Base-by-base conservation (phyloP, 371 early-diverging fungal genomes). In the Syncephalastrum racemosum region DNA sequence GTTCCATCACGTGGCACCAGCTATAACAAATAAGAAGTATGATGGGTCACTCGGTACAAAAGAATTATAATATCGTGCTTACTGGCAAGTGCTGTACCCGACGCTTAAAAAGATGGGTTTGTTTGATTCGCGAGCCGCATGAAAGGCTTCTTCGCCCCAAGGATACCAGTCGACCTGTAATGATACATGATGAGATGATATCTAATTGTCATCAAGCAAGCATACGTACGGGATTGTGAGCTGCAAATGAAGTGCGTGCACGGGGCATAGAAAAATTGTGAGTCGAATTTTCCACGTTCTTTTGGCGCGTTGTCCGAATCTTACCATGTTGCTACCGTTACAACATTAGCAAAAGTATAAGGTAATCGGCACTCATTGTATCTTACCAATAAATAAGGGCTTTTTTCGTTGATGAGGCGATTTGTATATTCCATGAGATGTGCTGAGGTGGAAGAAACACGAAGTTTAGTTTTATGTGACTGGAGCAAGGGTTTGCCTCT, bases 1-100 rank as follows among this genome's bases (percentile, higher is more conserved):
- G 77, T 41, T 82, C 81, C 88, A 86, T 86, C 15, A 86, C 88
- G 71, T 85, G 85, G 56, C 86, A 88, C 88, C 88, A 86, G 53
- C 79, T 79, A 53, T 16, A 14, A 8, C 36, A 16, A 45, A 5
- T 16, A 23, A 4, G 3, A 41, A 2, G 53, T 19, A 47, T 43
- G 24, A 43, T 2, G 10, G 16, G 5, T 42, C 16, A 18, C 19
- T 16, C 22, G 10, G 25, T 24, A 7, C 31, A 8, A 7, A 1
- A 31, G 3, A 13, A 13, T 24, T 12, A n/a, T 46, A 4, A 13
- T n/a, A 40, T 13, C 0, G 14, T 50, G 65, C 68, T 63, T 73
- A 80, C 79, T 86, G 88, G 60, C 88, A 88, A 16, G 86, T 86
- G 41, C 81, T 78, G 57, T 88, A 88, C 4, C 89, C 89, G 10